These are phyloP conservation scores for Ustanciosporium gigantosporum DNA, from an alignment of 1,284 basidiomycete genomes.

Conservation along the genomic window DNA sequence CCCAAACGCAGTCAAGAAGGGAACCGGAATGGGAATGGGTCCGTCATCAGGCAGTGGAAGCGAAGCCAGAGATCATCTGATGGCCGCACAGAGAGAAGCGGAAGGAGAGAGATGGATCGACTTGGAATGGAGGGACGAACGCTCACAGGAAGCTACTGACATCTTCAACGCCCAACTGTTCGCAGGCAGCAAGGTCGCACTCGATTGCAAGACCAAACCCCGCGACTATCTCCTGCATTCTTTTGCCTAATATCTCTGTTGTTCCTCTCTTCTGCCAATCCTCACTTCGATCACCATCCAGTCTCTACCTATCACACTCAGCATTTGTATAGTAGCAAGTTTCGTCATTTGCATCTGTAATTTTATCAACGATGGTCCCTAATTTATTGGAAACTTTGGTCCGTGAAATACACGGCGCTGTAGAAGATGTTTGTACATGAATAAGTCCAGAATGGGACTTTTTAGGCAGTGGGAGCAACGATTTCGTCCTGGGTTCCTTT, in stretches of 20 bases:
- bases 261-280: background rate
- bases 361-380: no score
- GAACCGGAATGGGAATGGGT: conserved; percentile 23
- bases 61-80: conserved; percentile 39
- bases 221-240: conserved; percentile 44
- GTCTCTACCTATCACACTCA: background rate
- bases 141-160: conserved; percentile 24
- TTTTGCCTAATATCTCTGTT: conserved; percentile 20
- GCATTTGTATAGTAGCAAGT: no score
- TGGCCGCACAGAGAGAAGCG: conserved; percentile 51
- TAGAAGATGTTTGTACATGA: no score
- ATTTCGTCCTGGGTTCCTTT: no score
- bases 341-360: no score
- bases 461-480: no score
- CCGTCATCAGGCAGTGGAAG: conserved; percentile 11
- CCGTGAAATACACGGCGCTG: no score
- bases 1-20: conserved; percentile 15
- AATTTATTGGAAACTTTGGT: no score
- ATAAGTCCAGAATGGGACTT: no score
- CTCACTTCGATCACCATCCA: no score
- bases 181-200: conserved; percentile 28
- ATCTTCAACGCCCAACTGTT: conserved; percentile 46
- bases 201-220: conserved; percentile 43
- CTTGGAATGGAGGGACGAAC: conserved; percentile 51
- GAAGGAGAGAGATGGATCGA: conserved; percentile 59